Evolutionary conservation across 208 protist species (phyloP).

Genomic region (Trypanosoma brucei): DNA sequence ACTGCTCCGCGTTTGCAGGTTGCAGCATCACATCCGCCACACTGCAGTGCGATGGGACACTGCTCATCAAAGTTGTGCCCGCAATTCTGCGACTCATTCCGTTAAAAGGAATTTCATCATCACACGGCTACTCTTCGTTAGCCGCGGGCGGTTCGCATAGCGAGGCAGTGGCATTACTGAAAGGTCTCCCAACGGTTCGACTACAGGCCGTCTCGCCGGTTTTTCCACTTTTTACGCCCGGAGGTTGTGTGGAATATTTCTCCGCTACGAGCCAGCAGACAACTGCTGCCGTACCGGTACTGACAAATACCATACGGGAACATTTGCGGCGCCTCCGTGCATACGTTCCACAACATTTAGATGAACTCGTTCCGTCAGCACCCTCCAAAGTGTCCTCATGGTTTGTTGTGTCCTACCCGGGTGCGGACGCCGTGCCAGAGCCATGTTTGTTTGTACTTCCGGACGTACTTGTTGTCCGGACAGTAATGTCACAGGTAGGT

Average conservation of each 20-base stretch:
- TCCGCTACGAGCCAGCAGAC: background rate
- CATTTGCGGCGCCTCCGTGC: conserved; percentile 21
- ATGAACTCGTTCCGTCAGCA: background rate
- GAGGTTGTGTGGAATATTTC: background rate
- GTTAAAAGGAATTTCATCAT: background rate
- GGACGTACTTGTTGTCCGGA: conserved; percentile 2
- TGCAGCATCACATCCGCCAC: conserved; percentile 3
- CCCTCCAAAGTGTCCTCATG: conserved; percentile 1
- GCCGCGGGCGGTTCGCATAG: background rate
- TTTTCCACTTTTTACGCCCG: conserved; percentile 2
- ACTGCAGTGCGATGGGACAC: background rate
- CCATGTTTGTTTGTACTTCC: conserved; percentile 10
- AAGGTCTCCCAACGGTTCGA: conserved; percentile 27
- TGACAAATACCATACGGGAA: background rate
- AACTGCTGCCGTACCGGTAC: background rate
- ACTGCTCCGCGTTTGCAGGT: background rate
- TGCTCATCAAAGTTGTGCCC: conserved; percentile 14
- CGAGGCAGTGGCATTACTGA: conserved; percentile 26
- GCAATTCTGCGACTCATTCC: conserved; percentile 9
- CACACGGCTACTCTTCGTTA: background rate
- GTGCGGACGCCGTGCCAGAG: conserved; percentile 6
- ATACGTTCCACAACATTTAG: conserved; percentile 12
- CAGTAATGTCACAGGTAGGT: conserved; percentile 3
- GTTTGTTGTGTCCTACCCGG: conserved; percentile 29
- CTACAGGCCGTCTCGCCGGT: conserved; percentile 12